A percentile compares a stretch with the other conserved stretches of the same genome.
Conservation (phyloP, 2,329 filamentous ascomycete genomes). For the Beauveria sp. region DNA sequence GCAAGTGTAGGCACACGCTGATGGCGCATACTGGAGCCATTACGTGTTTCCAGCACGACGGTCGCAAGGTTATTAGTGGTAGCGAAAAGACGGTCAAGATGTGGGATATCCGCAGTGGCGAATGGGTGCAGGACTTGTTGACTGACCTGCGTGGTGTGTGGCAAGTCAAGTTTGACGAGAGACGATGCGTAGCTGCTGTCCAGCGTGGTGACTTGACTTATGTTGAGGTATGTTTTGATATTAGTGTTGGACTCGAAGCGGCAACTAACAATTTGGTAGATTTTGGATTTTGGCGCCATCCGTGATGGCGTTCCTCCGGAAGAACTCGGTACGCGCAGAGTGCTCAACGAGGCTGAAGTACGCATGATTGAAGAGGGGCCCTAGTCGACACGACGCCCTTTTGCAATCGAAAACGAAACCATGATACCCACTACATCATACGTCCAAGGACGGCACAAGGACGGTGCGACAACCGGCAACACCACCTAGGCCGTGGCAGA, state of each 20-base stretch:
- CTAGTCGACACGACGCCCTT: constrained; percentile 8
- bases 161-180: constrained; percentile 97
- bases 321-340: constrained; percentile 70
- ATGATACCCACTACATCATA: too few relatives aligned
- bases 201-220: constrained; percentile 89
- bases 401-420: neutral
- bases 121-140: constrained; percentile 86
- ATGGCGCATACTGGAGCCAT: constrained; percentile 95
- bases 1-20: constrained; percentile 81
- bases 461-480: neutral
- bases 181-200: constrained; percentile 91
- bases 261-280: constrained; percentile 46
- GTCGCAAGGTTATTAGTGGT: constrained; percentile 90
- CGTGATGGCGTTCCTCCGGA: constrained; percentile 76
- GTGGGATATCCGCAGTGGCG: constrained; percentile 91
- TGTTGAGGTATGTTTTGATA: constrained; percentile 66
- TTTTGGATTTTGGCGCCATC: constrained; percentile 92
- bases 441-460: neutral
- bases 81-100: constrained; percentile 95
- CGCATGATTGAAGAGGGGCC: constrained; percentile 41
- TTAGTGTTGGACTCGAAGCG: neutral
- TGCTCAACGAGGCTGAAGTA: constrained; percentile 52
- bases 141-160: constrained; percentile 94
- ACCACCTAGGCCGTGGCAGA: neutral
- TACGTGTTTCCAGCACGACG: constrained; percentile 97